phyloP scores from a whole-genome alignment of 1,139 yeast species.

The Yamadazyma mexicana region DNA sequence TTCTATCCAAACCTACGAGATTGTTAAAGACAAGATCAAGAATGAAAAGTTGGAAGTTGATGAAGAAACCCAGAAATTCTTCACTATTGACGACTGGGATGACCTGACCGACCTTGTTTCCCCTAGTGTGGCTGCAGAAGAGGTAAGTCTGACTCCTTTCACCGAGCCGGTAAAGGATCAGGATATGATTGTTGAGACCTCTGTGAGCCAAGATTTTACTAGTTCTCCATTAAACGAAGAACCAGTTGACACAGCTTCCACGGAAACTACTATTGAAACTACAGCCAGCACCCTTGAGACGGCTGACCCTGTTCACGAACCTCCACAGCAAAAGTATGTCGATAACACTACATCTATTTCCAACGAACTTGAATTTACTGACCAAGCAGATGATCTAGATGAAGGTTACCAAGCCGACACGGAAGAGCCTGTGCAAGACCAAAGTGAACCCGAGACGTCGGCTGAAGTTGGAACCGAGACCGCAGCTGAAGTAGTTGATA shows the following conservation, averaged over 20 bases:
- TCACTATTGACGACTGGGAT: slow-evolving; percentile 29
- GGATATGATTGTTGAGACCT: slow-evolving; percentile 20
- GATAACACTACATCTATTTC: slow-evolving; percentile 6
- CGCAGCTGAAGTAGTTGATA: slow-evolving; percentile 2
- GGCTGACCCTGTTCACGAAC: background rate
- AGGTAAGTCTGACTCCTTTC: slow-evolving; percentile 9
- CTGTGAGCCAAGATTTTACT: slow-evolving; percentile 7
- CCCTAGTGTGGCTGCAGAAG: background rate
- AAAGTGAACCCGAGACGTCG: slow-evolving; percentile 1
- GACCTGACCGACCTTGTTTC: slow-evolving; percentile 8
- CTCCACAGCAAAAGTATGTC: slow-evolving; percentile 5
- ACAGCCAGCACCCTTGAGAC: slow-evolving; percentile 4
- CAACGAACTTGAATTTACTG: slow-evolving; percentile 7
- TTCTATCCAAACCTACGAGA: slow-evolving; percentile 28
- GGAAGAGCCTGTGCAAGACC: background rate
- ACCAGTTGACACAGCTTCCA: slow-evolving; percentile 3
- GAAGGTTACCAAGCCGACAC: slow-evolving; percentile 9
- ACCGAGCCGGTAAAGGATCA: slow-evolving; percentile 10
- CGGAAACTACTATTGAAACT: slow-evolving; percentile 12
- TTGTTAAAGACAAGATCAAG: slow-evolving; percentile 42
- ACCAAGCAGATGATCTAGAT: slow-evolving; percentile 6
- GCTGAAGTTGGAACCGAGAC: background rate
- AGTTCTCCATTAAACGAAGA: slow-evolving; percentile 13
- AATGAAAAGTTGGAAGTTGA: slow-evolving; percentile 34
- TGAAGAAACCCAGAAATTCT: slow-evolving; percentile 24